Percentiles rank a stretch among this genome's conserved stretches.
Conservation (phyloP, 2,329 filamentous ascomycete species). For the Juglanconis juglandina region DNA sequence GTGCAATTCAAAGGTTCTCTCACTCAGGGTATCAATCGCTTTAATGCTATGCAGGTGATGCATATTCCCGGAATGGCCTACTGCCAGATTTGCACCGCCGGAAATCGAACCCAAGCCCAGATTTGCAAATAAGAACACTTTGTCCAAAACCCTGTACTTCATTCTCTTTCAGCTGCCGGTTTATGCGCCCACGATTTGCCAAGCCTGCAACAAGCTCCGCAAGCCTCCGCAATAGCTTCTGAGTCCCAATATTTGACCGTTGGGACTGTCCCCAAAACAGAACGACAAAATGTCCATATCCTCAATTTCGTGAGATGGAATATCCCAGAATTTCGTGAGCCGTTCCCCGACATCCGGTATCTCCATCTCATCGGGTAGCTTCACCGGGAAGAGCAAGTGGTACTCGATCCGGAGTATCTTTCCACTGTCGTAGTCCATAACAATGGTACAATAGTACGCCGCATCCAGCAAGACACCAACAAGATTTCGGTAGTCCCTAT, state of each 20-base stretch:
- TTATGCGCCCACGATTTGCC: constrained; percentile 14
- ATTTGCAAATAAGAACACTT: neutral
- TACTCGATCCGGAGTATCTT: constrained; percentile 13
- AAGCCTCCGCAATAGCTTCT: constrained; percentile 17
- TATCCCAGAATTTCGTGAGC: constrained; percentile 12
- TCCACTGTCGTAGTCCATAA: constrained; percentile 11
- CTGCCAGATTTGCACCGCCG: neutral
- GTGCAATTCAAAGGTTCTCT: neutral
- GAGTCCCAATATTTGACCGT: constrained; percentile 8
- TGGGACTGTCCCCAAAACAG: constrained; percentile 9
- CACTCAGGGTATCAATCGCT: constrained; percentile 15
- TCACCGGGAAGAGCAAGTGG: constrained; percentile 18
- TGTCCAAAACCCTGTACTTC: neutral
- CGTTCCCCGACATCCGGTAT: constrained; percentile 12
- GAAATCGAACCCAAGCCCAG: neutral
- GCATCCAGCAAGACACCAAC: constrained; percentile 14
- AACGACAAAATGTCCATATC: constrained; percentile 16
- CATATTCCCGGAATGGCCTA: neutral
- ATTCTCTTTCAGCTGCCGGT: neutral
- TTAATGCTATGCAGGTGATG: constrained; percentile 8
- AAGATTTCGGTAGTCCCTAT: constrained; percentile 4
- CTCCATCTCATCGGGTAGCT: constrained; percentile 14
- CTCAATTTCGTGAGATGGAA: constrained; percentile 13
- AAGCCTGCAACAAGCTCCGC: constrained; percentile 13
- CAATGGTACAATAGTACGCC: constrained; percentile 11